Evolutionary conservation across 495 filamentous ascomycete species (phyloP), one percentile per base, ranked within the genome.

Genomic region (Hyaloscypha hepaticicola): DNA sequence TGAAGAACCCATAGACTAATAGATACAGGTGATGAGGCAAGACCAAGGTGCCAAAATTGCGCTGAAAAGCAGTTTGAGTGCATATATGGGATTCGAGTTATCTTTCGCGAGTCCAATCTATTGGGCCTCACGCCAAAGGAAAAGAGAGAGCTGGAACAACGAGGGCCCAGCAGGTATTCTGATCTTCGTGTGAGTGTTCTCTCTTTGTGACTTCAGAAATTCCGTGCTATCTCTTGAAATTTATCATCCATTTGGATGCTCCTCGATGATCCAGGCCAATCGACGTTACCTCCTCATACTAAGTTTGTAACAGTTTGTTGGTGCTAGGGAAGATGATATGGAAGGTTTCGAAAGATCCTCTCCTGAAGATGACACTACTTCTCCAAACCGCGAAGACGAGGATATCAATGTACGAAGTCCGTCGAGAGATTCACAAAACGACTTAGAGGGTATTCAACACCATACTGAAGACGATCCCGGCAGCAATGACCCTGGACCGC

Each of bases 11-110:
- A 38, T 22, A 29, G 19, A 19, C 58, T 50, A 49, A 61, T 26
- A 27, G 19, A 25, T 22, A 5, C 21, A 61, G 59, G 59, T 53
- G 59, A 61, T 33, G 59, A 61, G 33, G 22, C 28, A 14, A 61
- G 51, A 33, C 59, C 59, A 33, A 51, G 5, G 12, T 61, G 59
- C 21, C 59, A 53, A 26, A 61, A 61, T 61, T 61, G 59, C 26
- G 22, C 21, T 21, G 41, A 52, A 9, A 61, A 52, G 27, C 19
- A 51, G 9, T 48, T 28, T 8, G 48, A 51, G 7, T 61, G 59
- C 59, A 4, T n/a, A 51, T 61, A 61, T 52, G 59, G 49, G n/a
- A n/a, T 61, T 12, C 41, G 53, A 52, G 8, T 61, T 3, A 34
- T 48, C 21, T 61, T 61, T 28, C 45, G 24, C 6, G 59, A 61